phyloP scores from a whole-genome alignment of 2,329 filamentous ascomycete species.

The Cercospora janseana region DNA sequence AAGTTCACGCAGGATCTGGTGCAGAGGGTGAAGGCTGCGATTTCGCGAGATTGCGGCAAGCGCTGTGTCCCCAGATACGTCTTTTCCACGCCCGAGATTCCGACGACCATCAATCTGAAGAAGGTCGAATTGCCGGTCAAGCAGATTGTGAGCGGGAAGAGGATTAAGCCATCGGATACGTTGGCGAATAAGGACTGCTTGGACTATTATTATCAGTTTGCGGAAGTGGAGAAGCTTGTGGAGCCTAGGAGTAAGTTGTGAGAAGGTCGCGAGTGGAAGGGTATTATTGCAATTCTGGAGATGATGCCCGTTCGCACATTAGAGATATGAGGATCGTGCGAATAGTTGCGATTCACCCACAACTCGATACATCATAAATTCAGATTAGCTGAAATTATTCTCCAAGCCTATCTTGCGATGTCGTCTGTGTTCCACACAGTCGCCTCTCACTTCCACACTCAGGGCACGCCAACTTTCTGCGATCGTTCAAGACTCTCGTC shows the following conservation, averaged over 20 bases:
- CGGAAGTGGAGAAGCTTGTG: conserved; percentile 63
- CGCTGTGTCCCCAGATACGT: conserved; percentile 75
- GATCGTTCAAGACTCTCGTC: conserved; percentile 17
- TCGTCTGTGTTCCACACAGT: background rate
- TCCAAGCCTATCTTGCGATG: too few relatives aligned
- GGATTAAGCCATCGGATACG: conserved; percentile 72
- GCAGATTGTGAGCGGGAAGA: conserved; percentile 74
- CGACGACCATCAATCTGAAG: conserved; percentile 80
- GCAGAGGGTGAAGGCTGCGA: conserved; percentile 60
- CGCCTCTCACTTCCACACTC: too few relatives aligned
- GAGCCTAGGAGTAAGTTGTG: conserved; percentile 49
- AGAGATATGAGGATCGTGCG: too few relatives aligned
- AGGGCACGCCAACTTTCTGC: conserved; percentile 19
- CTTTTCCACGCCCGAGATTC: conserved; percentile 78
- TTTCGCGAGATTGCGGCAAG: conserved; percentile 65
- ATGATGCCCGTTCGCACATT: too few relatives aligned
- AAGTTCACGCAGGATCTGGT: conserved; percentile 58
- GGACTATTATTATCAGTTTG: conserved; percentile 77
- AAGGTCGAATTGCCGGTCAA: conserved; percentile 84
- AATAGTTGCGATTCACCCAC: too few relatives aligned
- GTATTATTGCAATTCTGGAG: too few relatives aligned
- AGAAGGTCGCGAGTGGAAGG: too few relatives aligned
- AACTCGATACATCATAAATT: too few relatives aligned
- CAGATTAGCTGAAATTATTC: too few relatives aligned
- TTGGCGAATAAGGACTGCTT: conserved; percentile 73